These are phyloP conservation scores for Mortierella sp. DNA, from an alignment of 371 early-diverging fungal genomes.

Conservation along the genomic window DNA sequence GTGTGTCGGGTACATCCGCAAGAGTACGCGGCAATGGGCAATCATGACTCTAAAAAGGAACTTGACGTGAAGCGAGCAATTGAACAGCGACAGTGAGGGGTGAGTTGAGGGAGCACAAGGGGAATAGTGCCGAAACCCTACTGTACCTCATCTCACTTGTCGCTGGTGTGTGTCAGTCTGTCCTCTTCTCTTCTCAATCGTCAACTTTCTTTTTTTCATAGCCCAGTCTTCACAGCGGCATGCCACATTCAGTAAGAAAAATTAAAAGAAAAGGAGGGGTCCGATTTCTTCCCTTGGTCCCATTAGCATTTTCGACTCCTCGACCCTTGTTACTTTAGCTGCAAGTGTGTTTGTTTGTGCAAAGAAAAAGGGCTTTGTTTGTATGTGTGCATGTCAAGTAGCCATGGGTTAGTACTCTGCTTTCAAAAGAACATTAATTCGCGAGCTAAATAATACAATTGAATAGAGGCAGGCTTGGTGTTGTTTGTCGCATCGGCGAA, in stretches of 20 bases:
- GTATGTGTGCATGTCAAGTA: not conserved
- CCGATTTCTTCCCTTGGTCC: not conserved
- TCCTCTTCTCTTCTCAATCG: not conserved
- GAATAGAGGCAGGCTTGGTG: not conserved
- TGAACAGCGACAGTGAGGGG: not conserved
- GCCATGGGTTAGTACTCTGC: not conserved
- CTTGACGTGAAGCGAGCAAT: not conserved
- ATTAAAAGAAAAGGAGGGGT: not conserved
- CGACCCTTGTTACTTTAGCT: slow-evolving; percentile 1
- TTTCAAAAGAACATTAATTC: not conserved
- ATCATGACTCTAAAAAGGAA: not conserved
- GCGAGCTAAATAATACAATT: not conserved
- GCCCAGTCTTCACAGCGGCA: slow-evolving; percentile 4
- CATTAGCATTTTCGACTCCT: slow-evolving; percentile 3
- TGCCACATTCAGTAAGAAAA: slow-evolving; percentile 1
- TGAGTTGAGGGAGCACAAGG: not conserved
- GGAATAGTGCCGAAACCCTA: not conserved
- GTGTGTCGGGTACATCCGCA: not conserved
- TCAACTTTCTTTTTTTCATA: slow-evolving; percentile 4
- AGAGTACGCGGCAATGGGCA: slow-evolving; percentile 3
- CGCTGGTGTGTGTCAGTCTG: not conserved
- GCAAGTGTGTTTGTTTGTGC: not conserved
- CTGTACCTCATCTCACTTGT: not conserved
- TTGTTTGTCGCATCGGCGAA: not conserved
- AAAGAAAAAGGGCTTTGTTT: not conserved